Evolutionary conservation across 768 basidiomycete genomes (phyloP).

Genomic region (Phylloporus scabripes): DNA sequence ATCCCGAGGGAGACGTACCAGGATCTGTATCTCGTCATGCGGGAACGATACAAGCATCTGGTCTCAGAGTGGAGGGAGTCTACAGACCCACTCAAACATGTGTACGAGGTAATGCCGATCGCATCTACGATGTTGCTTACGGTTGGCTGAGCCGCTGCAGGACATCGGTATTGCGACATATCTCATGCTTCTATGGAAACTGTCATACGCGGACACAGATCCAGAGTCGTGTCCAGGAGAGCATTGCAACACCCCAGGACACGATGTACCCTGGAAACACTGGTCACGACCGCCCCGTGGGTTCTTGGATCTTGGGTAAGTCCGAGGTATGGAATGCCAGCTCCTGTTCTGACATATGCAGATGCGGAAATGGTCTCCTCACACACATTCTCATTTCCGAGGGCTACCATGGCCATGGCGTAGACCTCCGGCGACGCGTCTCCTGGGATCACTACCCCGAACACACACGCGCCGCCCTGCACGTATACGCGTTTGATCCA

Average conservation of each 20-base stretch:
- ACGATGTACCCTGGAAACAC: slow-evolving; percentile 47
- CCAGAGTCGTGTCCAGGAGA: background rate
- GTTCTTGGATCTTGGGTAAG: slow-evolving; percentile 85
- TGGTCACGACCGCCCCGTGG: slow-evolving; percentile 83
- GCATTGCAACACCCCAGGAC: background rate
- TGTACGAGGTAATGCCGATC: slow-evolving; percentile 62
- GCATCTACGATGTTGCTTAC: background rate
- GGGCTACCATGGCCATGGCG: slow-evolving; percentile 79
- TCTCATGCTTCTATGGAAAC: slow-evolving; percentile 87
- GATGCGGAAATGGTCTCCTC: slow-evolving; percentile 90
- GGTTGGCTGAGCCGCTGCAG: slow-evolving; percentile 32
- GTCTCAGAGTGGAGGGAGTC: slow-evolving; percentile 72
- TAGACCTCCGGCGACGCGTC: slow-evolving; percentile 79
- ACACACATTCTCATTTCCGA: slow-evolving; percentile 81
- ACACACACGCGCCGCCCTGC: slow-evolving; percentile 53
- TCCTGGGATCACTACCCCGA: slow-evolving; percentile 81
- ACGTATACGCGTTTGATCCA: slow-evolving; percentile 71
- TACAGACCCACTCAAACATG: slow-evolving; percentile 86
- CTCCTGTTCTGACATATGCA: slow-evolving; percentile 23
- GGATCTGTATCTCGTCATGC: slow-evolving; percentile 83
- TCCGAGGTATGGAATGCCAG: background rate
- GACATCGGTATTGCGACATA: slow-evolving; percentile 95
- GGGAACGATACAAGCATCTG: slow-evolving; percentile 76
- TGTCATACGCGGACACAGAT: slow-evolving; percentile 41
- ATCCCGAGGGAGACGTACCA: slow-evolving; percentile 77